phyloP scores from a whole-genome alignment of 345 rosid genomes.

The Arabidopsis suecica region DNA sequence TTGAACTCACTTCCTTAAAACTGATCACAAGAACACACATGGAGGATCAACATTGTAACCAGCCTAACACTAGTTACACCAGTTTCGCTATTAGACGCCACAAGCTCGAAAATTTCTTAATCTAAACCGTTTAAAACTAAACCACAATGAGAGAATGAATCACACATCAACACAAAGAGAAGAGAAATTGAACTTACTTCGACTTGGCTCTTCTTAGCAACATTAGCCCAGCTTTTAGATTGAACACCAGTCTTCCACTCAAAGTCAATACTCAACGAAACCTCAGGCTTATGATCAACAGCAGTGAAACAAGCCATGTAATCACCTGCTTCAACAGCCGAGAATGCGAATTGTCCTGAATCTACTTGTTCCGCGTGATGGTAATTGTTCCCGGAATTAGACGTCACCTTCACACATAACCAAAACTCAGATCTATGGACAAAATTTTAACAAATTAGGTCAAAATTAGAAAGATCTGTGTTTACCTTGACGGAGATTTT shows the following conservation, averaged over 20 bases:
- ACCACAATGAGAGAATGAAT: too few species aligned
- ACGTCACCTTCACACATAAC: slow-evolving; percentile 63
- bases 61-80: background rate
- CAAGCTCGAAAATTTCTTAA: too few species aligned
- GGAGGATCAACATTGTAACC: too few species aligned
- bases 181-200: too few species aligned
- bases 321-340: slow-evolving; percentile 83
- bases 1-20: slow-evolving; percentile 44
- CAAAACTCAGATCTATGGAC: slow-evolving; percentile 13
- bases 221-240: slow-evolving; percentile 80
- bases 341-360: slow-evolving; percentile 90
- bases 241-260: slow-evolving; percentile 92
- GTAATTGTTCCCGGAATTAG: slow-evolving; percentile 65
- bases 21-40: too few species aligned
- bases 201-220: slow-evolving; percentile 78
- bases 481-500: slow-evolving; percentile 75
- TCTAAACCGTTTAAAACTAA: too few species aligned
- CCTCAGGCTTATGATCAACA: slow-evolving; percentile 60
- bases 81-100: too few species aligned
- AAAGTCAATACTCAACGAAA: slow-evolving; percentile 66
- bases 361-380: slow-evolving; percentile 74
- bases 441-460: background rate
- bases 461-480: slow-evolving; percentile 4
- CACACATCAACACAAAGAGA: too few species aligned
- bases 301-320: slow-evolving; percentile 85